Percentiles rank a stretch among this genome's conserved stretches.
Evolutionary conservation across 192 early-diverging fungal genomes (phyloP).

Genomic region (Rhizophagus sp.): DNA sequence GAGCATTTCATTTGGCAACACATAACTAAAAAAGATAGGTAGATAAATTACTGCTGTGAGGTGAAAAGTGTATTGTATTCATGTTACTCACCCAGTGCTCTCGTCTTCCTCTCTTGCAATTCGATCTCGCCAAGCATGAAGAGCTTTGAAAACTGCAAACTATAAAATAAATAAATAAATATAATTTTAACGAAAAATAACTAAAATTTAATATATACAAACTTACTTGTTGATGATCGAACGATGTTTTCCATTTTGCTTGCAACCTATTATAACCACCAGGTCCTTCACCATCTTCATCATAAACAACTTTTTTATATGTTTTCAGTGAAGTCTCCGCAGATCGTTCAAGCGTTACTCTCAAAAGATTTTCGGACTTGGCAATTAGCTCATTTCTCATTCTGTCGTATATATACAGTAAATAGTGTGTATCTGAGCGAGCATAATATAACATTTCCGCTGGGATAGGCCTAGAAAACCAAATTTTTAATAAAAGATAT

Average conservation of each 20-base stretch:
- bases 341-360: conserved; percentile 64
- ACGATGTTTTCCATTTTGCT: conserved; percentile 59
- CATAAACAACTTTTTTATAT: conserved; percentile 86
- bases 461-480: conserved; percentile 74
- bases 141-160: conserved; percentile 78
- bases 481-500: conserved; percentile 2
- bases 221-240: conserved; percentile 50
- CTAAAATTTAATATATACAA: background rate
- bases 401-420: conserved; percentile 92
- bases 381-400: conserved; percentile 83
- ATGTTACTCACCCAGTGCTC: conserved; percentile 41
- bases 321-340: conserved; percentile 62
- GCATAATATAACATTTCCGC: conserved; percentile 93
- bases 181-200: background rate
- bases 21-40: conserved; percentile 54
- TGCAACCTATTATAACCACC: conserved; percentile 77
- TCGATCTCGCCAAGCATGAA: conserved; percentile 94
- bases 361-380: conserved; percentile 69
- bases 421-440: conserved; percentile 92
- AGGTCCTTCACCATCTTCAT: conserved; percentile 75
- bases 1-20: conserved; percentile 90
- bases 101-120: conserved; percentile 94
- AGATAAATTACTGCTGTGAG: background rate
- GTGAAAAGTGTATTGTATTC: background rate
- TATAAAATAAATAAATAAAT: conserved; percentile 32